Conservation (phyloP, 495 filamentous ascomycete species). For the Podospora bellae-mahoneyi region DNA sequence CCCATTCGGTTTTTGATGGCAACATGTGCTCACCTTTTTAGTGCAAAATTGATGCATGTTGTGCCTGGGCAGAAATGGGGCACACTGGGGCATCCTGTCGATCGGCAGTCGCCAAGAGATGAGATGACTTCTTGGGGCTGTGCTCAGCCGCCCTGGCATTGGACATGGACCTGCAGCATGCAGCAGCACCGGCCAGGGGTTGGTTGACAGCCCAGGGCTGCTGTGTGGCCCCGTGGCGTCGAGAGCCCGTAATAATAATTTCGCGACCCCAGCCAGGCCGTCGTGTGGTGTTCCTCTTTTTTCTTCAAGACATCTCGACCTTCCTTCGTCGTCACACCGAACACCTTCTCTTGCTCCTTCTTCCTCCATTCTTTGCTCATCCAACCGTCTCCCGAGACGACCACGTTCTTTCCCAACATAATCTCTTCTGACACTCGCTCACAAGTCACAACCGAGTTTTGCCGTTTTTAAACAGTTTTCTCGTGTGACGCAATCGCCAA, state of each 20-base stretch:
- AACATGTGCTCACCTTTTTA: background rate
- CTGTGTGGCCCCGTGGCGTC: slow-evolving; percentile 3
- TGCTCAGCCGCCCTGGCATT: slow-evolving; percentile 16
- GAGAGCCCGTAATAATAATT: slow-evolving; percentile 16
- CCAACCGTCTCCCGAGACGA: slow-evolving; percentile 22
- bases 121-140: slow-evolving; percentile 6
- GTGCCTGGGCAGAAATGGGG: slow-evolving; percentile 9
- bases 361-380: slow-evolving; percentile 12
- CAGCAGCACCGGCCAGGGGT: background rate
- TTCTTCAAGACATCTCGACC: slow-evolving; percentile 12
- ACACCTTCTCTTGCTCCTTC: slow-evolving; percentile 3
- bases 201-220: background rate
- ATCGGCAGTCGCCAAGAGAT: slow-evolving; percentile 11
- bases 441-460: background rate
- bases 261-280: slow-evolving; percentile 1
- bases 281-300: slow-evolving; percentile 1
- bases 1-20: background rate
- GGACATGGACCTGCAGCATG: background rate
- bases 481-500: slow-evolving; percentile 23
- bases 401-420: slow-evolving; percentile 17
- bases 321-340: background rate
- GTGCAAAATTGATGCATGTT: slow-evolving; percentile 7
- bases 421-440: slow-evolving; percentile 8
- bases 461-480: background rate
- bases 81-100: background rate